Evolutionary conservation across 306 rosid genomes (phyloP), one percentile per base, ranked within the genome.

Genomic region (Vigna unguiculata): DNA sequence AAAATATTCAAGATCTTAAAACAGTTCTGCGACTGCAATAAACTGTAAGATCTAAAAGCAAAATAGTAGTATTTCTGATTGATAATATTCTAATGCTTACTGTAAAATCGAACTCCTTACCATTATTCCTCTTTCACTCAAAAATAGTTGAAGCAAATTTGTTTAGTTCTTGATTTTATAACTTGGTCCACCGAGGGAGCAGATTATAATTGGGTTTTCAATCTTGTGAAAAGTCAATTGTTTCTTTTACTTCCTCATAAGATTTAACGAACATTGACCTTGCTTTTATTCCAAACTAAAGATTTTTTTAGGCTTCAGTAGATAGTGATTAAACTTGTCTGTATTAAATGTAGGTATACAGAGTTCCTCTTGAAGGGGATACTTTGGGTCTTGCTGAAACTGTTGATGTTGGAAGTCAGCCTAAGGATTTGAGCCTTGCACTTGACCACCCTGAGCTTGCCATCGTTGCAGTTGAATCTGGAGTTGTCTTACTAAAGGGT

Each of bases 361-460:
- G 99, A 82, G 89, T 87, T 85, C 88, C 97, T 76, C 46, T 92
- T 63, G 59, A 71, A 1, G 91, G 80, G 57, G 91, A 85, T 81
- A 80, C 91, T 77, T 87, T 94, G 68, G 98, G 93, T 79, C 84
- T 88, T 64, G 93, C 90, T 46, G 91, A 88, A 68, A 84, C 81
- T 9, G 46, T 96, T 75, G 99, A 96, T 89, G 79, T 96, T 84
- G 98, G 99, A 68, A 91, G 93, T 87, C 99, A 96, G 77, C 96
- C 99, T 24, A 89, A 88, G 87, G 98, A 92, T 83, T 69, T 96
- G 86, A 83, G 88, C 83, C 83, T 90, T 84, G 93, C 99, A 48
- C 84, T 86, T 52, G 80, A 47, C 57, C 82, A 86, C 28, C 97
- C 97, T 55, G 87, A 88, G 61, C 89, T 91, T 75, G 96, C 91